Conservation (phyloP, 2,329 filamentous ascomycete species). For the Aspergillus transmontanensis region DNA sequence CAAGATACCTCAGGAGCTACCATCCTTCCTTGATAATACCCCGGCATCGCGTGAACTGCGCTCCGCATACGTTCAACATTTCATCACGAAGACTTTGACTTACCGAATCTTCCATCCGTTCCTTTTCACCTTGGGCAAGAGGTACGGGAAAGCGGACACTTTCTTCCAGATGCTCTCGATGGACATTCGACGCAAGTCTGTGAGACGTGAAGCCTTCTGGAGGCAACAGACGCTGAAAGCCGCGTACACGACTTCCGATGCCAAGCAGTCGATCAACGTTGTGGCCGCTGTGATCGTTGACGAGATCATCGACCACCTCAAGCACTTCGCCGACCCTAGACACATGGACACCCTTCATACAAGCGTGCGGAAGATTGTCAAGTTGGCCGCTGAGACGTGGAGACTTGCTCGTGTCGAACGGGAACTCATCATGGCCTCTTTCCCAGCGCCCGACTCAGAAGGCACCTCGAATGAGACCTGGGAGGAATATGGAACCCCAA, state of each 20-base stretch:
- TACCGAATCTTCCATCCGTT: constrained; percentile 61
- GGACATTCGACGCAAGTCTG: constrained; percentile 59
- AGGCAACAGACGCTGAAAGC: constrained; percentile 60
- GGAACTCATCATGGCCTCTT: constrained; percentile 56
- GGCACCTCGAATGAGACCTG: constrained; percentile 39
- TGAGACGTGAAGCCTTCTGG: constrained; percentile 60
- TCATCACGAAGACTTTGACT: constrained; percentile 59
- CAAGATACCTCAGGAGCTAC: constrained; percentile 56
- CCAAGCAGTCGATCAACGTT: constrained; percentile 59
- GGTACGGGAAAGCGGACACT: constrained; percentile 59
- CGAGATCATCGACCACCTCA: constrained; percentile 58
- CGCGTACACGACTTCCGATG: constrained; percentile 58
- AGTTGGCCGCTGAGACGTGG: constrained; percentile 62
- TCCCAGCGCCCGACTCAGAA: constrained; percentile 47
- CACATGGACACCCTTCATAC: constrained; percentile 54
- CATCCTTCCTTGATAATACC: constrained; percentile 57
- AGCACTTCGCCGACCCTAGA: constrained; percentile 55
- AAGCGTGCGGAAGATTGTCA: constrained; percentile 58
- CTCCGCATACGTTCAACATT: constrained; percentile 57
- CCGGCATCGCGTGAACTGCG: constrained; percentile 55
- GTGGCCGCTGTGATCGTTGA: constrained; percentile 59
- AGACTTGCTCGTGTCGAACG: constrained; percentile 59
- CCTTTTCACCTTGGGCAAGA: constrained; percentile 57
- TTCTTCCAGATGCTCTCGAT: constrained; percentile 58
- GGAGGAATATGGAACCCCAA: constrained; percentile 36